phyloP scores from a whole-genome alignment of 176 grass and related monocot genomes.

The Alloteropsis semialata region DNA sequence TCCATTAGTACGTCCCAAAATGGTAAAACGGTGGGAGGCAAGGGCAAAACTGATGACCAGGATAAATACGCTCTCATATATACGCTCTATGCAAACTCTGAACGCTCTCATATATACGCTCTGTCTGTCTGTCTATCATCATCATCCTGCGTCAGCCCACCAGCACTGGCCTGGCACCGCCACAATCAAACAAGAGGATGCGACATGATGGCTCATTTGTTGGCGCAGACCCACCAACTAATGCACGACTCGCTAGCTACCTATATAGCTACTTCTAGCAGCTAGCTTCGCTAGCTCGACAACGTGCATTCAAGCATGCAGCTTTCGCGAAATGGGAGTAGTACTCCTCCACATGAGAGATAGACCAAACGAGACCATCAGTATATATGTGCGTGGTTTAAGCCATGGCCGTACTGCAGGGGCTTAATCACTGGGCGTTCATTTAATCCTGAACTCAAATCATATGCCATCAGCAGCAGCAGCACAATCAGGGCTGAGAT shows the following conservation, averaged over 20 bases:
- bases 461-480: neutral
- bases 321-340: conserved; percentile 20
- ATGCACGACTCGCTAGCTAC: conserved; percentile 26
- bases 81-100: neutral
- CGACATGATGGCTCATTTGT: conserved; percentile 30
- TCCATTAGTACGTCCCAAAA: neutral
- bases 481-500: neutral
- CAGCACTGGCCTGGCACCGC: conserved; percentile 9
- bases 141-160: conserved; percentile 13
- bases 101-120: neutral
- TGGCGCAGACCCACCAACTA: conserved; percentile 33
- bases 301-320: conserved; percentile 30
- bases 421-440: neutral
- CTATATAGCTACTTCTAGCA: neutral
- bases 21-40: neutral
- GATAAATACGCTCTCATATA: no score
- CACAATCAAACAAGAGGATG: conserved; percentile 45
- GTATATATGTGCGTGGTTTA: neutral
- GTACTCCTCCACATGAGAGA: neutral
- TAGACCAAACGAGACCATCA: no score
- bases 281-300: neutral
- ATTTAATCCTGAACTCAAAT: neutral
- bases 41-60: neutral
- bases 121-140: neutral
- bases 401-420: neutral